Evolutionary conservation across 2,329 filamentous ascomycete species (phyloP).

Genomic region (Elsinoe ampelina): DNA sequence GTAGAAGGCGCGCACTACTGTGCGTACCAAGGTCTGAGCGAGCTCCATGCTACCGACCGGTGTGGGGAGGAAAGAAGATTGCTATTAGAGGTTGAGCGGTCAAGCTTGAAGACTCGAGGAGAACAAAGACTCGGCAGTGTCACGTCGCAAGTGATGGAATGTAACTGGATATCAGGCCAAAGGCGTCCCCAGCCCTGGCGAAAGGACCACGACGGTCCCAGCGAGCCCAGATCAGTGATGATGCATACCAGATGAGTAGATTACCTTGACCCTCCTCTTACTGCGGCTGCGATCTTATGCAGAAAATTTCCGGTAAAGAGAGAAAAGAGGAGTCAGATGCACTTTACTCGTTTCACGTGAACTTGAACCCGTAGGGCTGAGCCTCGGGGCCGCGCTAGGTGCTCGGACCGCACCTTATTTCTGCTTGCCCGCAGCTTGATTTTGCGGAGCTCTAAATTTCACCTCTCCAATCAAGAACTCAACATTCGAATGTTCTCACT

Average conservation of each 20-base stretch:
- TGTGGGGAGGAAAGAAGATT: neutral
- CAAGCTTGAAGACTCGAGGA: neutral
- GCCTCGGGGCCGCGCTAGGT: neutral
- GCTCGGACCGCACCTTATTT: neutral
- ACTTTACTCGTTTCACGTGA: too few relatives aligned
- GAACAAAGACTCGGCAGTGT: neutral
- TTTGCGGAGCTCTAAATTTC: neutral
- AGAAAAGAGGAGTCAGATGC: too few relatives aligned
- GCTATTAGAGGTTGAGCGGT: neutral
- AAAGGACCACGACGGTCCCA: slow-evolving; percentile 4
- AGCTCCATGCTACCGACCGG: slow-evolving; percentile 41
- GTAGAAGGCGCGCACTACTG: slow-evolving; percentile 78
- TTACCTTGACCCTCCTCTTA: neutral
- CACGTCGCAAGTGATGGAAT: neutral
- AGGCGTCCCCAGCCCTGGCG: neutral
- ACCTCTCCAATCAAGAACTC: neutral
- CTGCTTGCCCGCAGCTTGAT: neutral
- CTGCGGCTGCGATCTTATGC: neutral
- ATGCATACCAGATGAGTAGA: neutral
- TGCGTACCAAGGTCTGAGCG: slow-evolving; percentile 73
- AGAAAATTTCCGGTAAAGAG: too few relatives aligned
- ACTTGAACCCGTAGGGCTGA: too few relatives aligned
- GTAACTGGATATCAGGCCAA: neutral
- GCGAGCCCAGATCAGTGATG: neutral
- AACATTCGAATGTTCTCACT: neutral